Evolutionary conservation across 1,139 yeast genomes (phyloP).

Genomic region (Torulaspora pretoriensis): DNA sequence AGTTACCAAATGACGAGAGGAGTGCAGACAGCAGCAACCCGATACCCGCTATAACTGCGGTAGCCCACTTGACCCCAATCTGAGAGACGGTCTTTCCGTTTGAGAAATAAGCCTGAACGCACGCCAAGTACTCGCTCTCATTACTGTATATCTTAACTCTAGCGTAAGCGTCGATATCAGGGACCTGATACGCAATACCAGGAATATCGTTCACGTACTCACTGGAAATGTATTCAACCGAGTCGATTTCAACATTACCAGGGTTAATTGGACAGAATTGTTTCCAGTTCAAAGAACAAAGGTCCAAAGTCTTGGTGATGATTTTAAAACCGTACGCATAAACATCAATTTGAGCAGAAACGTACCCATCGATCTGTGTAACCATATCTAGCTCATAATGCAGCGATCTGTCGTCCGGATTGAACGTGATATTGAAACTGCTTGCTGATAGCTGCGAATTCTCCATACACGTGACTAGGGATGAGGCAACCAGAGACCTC

Average conservation of each 20-base stretch:
- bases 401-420: constrained; percentile 60
- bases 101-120: constrained; percentile 64
- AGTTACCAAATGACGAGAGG: constrained; percentile 69
- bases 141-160: constrained; percentile 48
- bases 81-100: constrained; percentile 76
- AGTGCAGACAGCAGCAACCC: constrained; percentile 68
- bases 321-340: constrained; percentile 73
- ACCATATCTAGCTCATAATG: constrained; percentile 58
- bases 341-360: constrained; percentile 57
- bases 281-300: constrained; percentile 60
- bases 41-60: constrained; percentile 73
- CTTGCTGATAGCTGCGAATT: constrained; percentile 60
- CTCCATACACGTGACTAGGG: constrained; percentile 72
- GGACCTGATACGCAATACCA: constrained; percentile 67
- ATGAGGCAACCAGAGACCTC: constrained; percentile 53
- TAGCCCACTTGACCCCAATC: constrained; percentile 77
- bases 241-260: constrained; percentile 63
- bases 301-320: constrained; percentile 49
- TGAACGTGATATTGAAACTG: constrained; percentile 60
- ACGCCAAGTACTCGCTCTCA: constrained; percentile 45
- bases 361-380: constrained; percentile 55
- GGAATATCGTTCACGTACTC: constrained; percentile 53
- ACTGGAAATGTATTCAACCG: constrained; percentile 52
- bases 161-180: constrained; percentile 73
- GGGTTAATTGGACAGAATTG: constrained; percentile 78